These are phyloP conservation scores for Simplicillium sp. DNA, from an alignment of 2,329 filamentous ascomycete species.

Conservation along the genomic window DNA sequence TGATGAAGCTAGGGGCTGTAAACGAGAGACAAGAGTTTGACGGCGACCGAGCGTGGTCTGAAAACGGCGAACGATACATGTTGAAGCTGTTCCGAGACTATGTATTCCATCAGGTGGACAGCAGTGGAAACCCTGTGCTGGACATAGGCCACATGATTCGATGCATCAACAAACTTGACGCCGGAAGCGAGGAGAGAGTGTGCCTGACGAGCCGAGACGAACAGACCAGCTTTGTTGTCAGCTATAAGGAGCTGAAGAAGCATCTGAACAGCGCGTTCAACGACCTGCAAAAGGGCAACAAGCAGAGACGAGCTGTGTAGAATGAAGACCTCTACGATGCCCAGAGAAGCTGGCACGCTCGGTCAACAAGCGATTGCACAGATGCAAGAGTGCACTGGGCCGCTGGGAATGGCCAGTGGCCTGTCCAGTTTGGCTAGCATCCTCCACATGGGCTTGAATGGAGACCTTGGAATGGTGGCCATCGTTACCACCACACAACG, in stretches of 20 bases:
- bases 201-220: constrained; percentile 83
- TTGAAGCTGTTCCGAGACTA: constrained; percentile 95
- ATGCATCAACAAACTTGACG: constrained; percentile 87
- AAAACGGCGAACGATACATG: constrained; percentile 85
- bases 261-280: constrained; percentile 48
- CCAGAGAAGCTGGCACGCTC: neutral
- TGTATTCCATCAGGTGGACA: constrained; percentile 92
- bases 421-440: too few relatives aligned
- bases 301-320: constrained; percentile 26
- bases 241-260: constrained; percentile 78
- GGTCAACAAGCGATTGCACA: neutral
- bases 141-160: constrained; percentile 81
- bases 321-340: neutral
- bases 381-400: constrained; percentile 1
- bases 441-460: too few relatives aligned
- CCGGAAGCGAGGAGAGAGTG: constrained; percentile 78
- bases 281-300: constrained; percentile 43
- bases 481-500: too few relatives aligned
- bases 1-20: constrained; percentile 75
- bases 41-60: constrained; percentile 71
- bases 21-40: constrained; percentile 85
- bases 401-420: too few relatives aligned
- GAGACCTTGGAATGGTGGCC: too few relatives aligned
- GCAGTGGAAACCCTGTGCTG: constrained; percentile 70
- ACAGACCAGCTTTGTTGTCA: constrained; percentile 79